phyloP scores from a whole-genome alignment of 2,329 filamentous ascomycete species.

The Cyclaneusma minus region DNA sequence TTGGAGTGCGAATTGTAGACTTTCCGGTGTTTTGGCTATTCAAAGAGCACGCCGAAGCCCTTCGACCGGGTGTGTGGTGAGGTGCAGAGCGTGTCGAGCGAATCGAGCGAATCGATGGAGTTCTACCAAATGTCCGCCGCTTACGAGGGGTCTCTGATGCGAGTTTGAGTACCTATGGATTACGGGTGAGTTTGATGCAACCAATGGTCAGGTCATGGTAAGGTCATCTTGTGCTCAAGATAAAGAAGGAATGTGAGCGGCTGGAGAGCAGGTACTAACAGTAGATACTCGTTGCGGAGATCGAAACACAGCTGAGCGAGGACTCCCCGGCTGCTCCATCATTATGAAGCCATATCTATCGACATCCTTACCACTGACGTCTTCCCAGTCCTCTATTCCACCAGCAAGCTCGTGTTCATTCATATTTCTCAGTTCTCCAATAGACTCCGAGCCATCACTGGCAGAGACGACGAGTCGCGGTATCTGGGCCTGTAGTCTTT shows the following conservation, averaged over 20 bases:
- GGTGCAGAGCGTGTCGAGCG: conserved; percentile 5
- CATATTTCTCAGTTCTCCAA: too few relatives aligned
- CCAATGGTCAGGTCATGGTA: too few relatives aligned
- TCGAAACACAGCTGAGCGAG: conserved; percentile 20
- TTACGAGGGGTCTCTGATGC: conserved; percentile 11
- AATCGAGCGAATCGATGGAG: conserved; percentile 12
- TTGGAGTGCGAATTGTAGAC: conserved; percentile 26
- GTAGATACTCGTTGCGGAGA: conserved; percentile 17
- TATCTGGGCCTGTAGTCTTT: too few relatives aligned
- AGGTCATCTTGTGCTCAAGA: too few relatives aligned
- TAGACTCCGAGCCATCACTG: too few relatives aligned
- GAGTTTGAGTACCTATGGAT: background rate
- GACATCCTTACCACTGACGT: conserved; percentile 42
- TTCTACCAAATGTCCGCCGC: conserved; percentile 13
- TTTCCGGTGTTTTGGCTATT: conserved; percentile 29
- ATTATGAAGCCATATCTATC: conserved; percentile 56
- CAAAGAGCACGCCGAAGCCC: conserved; percentile 40
- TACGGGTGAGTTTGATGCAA: background rate
- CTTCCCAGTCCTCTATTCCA: conserved; percentile 52
- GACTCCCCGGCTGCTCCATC: conserved; percentile 21
- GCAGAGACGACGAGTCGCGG: too few relatives aligned
- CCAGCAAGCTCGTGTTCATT: conserved; percentile 33
- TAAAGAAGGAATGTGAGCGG: too few relatives aligned
- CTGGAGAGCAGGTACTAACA: conserved; percentile 8
- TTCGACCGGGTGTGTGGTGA: conserved; percentile 31